Conservation (phyloP, 208 protist genomes). For the Trypanosoma scelopori region DNA sequence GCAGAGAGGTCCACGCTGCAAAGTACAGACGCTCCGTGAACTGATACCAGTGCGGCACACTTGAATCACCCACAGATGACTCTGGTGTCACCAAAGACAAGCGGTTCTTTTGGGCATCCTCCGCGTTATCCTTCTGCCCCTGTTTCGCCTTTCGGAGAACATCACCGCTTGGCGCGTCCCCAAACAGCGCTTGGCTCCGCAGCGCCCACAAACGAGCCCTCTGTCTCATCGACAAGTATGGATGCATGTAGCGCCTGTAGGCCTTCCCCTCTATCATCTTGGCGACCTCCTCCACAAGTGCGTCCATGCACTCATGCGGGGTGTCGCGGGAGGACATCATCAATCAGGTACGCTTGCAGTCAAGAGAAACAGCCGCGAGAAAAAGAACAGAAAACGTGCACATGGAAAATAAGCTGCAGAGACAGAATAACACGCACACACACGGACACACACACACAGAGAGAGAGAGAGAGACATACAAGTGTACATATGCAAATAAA, state of each 20-base stretch:
- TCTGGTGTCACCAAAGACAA: not conserved
- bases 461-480: not conserved
- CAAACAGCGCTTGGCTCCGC: constrained; percentile 64
- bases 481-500: not conserved
- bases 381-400: not conserved
- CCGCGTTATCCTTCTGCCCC: not conserved
- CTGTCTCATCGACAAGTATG: constrained; percentile 30
- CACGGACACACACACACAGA: too few relatives aligned
- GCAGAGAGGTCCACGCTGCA: constrained; percentile 46
- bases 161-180: constrained; percentile 55
- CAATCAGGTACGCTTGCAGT: not conserved
- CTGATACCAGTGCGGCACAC: constrained; percentile 57
- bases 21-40: constrained; percentile 51
- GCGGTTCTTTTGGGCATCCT: constrained; percentile 2
- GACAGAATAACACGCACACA: too few relatives aligned
- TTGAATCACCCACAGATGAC: not conserved
- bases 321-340: not conserved
- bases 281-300: constrained; percentile 33
- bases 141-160: not conserved
- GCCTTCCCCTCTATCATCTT: constrained; percentile 38
- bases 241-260: constrained; percentile 35
- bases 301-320: constrained; percentile 7
- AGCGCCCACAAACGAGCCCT: constrained; percentile 56
- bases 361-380: constrained; percentile 1
- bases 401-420: not conserved